A percentile compares a stretch with the other conserved stretches of the same genome.
Conservation (phyloP, 2,329 filamentous ascomycete genomes). For the Paecilomyces variotii region DNA sequence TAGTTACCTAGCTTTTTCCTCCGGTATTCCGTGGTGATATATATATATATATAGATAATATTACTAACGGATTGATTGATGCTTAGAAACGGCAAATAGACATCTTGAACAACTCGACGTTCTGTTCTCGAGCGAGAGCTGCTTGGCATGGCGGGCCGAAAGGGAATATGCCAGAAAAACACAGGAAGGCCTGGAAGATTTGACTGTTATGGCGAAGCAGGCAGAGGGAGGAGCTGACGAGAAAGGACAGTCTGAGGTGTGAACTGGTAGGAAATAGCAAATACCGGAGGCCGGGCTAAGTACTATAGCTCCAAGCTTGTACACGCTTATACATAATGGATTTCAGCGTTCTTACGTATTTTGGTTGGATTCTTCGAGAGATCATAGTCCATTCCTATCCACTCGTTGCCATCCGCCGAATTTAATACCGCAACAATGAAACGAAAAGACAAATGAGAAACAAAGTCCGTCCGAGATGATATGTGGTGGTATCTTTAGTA, state of each 20-base stretch:
- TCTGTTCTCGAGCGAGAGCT: constrained; percentile 17
- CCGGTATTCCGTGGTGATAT: too few relatives aligned
- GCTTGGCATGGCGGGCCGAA: constrained; percentile 16
- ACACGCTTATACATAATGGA: too few relatives aligned
- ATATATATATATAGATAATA: not conserved
- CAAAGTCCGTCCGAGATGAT: not conserved
- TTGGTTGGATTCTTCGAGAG: not conserved
- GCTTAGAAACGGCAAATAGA: constrained; percentile 17
- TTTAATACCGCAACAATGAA: not conserved
- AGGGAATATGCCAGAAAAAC: not conserved
- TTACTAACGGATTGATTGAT: not conserved
- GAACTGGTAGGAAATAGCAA: not conserved
- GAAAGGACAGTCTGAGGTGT: not conserved
- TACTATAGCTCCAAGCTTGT: not conserved
- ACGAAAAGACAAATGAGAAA: not conserved
- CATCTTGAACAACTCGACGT: constrained; percentile 19
- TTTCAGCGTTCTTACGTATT: not conserved
- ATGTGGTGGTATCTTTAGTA: not conserved
- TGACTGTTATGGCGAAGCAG: not conserved
- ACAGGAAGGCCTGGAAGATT: not conserved
- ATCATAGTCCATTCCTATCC: not conserved
- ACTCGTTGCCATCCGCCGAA: not conserved
- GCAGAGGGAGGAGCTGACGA: not conserved
- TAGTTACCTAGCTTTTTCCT: not conserved
- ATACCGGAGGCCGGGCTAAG: too few relatives aligned